Evolutionary conservation across 306 rosid genomes (phyloP), one percentile per base, ranked within the genome.

Genomic region (Vachellia pachyceras): DNA sequence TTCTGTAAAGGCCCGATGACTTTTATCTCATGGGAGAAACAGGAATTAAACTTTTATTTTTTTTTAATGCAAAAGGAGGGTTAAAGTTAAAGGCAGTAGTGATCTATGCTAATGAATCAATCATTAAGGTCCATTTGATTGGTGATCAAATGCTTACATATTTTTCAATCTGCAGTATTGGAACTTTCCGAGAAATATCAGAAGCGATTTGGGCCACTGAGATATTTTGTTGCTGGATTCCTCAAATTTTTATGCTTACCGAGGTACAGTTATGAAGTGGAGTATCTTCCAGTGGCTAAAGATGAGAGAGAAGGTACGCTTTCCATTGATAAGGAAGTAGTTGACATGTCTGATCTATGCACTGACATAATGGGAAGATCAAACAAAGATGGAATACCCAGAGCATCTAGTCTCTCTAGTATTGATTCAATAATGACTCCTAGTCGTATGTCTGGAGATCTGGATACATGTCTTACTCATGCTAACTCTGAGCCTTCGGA

Each of bases 331-430:
- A 87, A 60, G 78, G 94, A 90, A 79, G 96, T 84, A 64, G 92
- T 92, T 73, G 99, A 95, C 88, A 88, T 93, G 80, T 88, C 98
- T 58, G 98, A 95, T 75, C 86, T 95, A 35, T 89, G 88, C 91
- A 86, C 90, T 40, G 98, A 95, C 81, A 84, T 93, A 80, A 91
- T 95, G 98, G 85, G 86, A 78, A 93, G 97, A 90, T 88, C 98
- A 33, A 93, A 84, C 86, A 86, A 87, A 68, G 99, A 95, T 69
- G 97, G 96, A 73, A 89, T 95, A 73, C 99, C 99, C 7, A 86
- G 99, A 82, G 99, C 99, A 72, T 95, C 98, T 78, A 95, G 99
- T 89, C 89, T 95, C 81, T 95, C 99, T n/a, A 95, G 99, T 83
- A 95, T 95, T 15, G 99, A 95, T 84, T 95, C 98, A 72, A 93